Base-by-base conservation (phyloP, 345 rosid species). In the Microcos paniculata region DNA sequence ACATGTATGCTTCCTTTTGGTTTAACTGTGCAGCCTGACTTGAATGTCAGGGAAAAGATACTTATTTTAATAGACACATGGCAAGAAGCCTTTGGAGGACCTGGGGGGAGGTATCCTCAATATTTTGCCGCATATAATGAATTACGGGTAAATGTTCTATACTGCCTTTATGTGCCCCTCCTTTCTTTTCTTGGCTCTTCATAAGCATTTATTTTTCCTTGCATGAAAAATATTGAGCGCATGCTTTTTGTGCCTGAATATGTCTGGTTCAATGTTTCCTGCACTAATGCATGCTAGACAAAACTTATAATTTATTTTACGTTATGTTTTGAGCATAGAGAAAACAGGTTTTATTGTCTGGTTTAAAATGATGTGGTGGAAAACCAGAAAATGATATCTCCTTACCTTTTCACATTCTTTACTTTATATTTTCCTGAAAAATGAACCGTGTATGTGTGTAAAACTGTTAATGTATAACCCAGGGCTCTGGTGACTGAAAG, bases 31-130 rank as follows among this genome's bases (percentile, higher is more conserved):
- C 93, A 96, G 98, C 98, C 99, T 31, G 97, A 96, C 73, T 85
- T 94, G 84, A 87, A 81, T 77, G 99, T 96, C 33, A 84, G 95
- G 82, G 99, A 96, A 84, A 94, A 89, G 88, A 92, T 96, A 85
- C 92, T 96, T 77, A 79, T 78, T 75, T 85, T 85, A 69, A 79
- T 85, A 72, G 86, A 85, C 79, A 77, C 85, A 57, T 85, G 88
- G 88, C 88, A 82, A 80, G 84, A 82, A 82, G 97, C 98, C 83
- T 84, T 92, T 68, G 97, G 94, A 38, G 99, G 97, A 77, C 79
- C 90, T 1, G 66, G 86, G 28, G 99, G 98, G 73, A 86, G 82
- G 86, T 92, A 80, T 86, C 98, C 98, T 82, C 99, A 92, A 79
- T 96, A 87, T 76, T 82, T 84, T 84, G 86, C 87, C 70, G 97